Conservation (phyloP, 257 asterid genomes). For the Solanum tacnaense region DNA sequence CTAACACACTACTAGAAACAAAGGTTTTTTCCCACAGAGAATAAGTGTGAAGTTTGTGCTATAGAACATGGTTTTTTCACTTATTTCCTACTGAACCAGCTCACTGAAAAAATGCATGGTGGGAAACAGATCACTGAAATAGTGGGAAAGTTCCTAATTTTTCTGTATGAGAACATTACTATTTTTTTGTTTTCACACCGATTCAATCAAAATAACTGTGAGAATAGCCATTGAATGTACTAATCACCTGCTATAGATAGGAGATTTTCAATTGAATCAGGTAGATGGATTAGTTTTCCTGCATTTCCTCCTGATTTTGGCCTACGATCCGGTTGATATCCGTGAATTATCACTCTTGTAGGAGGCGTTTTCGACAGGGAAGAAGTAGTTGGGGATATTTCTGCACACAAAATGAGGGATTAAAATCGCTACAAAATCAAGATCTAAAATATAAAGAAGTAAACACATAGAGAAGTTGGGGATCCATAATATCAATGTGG, state of each 20-base stretch:
- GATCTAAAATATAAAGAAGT: neutral
- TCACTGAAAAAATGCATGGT: too few species aligned
- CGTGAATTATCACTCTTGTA: constrained; percentile 68
- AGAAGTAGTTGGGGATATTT: neutral
- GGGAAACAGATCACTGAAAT: too few species aligned
- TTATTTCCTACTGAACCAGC: too few species aligned
- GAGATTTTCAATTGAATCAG: constrained; percentile 60
- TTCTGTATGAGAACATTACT: too few species aligned
- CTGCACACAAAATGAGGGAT: constrained; percentile 24
- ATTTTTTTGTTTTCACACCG: neutral
- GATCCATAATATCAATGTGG: neutral
- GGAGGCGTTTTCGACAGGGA: constrained; percentile 21
- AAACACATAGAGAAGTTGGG: neutral
- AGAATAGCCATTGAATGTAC: neutral
- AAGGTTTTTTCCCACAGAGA: too few species aligned
- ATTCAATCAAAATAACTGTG: neutral
- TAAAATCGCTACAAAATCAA: neutral
- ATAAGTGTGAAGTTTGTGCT: too few species aligned
- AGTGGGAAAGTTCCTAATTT: too few species aligned
- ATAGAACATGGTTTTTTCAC: too few species aligned
- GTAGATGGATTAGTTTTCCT: constrained; percentile 79
- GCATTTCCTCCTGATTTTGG: constrained; percentile 33
- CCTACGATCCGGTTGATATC: constrained; percentile 61
- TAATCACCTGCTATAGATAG: constrained; percentile 55
- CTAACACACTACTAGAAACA: neutral